Evolutionary conservation across 192 early-diverging fungal genomes (phyloP).

Genomic region (Linnemannia hyalina): DNA sequence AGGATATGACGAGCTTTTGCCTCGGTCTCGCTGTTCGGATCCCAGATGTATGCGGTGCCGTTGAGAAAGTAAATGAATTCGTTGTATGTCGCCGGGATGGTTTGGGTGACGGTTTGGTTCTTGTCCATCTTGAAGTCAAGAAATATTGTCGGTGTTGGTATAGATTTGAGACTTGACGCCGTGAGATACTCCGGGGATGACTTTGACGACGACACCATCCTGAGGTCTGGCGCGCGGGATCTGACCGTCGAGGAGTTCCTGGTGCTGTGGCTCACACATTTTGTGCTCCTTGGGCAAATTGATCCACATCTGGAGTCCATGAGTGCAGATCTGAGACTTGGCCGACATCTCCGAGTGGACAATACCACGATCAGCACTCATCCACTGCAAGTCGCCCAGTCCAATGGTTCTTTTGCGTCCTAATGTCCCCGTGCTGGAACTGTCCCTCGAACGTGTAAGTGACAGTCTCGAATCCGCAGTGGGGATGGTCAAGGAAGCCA

Average conservation of each 20-base stretch:
- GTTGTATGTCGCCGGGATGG: constrained; percentile 27
- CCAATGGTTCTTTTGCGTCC: no score
- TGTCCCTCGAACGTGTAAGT: no score
- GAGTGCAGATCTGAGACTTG: constrained; percentile 24
- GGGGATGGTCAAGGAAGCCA: no score
- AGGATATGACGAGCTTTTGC: constrained; percentile 6
- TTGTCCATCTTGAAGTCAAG: constrained; percentile 19
- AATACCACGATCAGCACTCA: no score
- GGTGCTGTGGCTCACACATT: constrained; percentile 3
- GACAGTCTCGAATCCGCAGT: no score
- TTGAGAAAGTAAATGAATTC: constrained; percentile 34
- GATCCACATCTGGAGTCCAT: constrained; percentile 76
- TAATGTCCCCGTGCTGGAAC: no score
- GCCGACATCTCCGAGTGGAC: no score
- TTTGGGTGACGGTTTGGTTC: constrained; percentile 13
- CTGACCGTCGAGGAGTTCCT: constrained; percentile 44
- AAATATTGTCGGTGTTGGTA: constrained; percentile 37
- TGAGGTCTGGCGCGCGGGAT: constrained; percentile 38
- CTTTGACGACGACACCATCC: neutral
- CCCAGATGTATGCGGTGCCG: constrained; percentile 26
- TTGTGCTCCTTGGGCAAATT: constrained; percentile 68
- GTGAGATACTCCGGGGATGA: constrained; percentile 50
- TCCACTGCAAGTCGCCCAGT: no score
- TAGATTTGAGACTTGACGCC: constrained; percentile 17
- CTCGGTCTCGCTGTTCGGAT: neutral